phyloP scores from a whole-genome alignment of 495 filamentous ascomycete species.

The Cercophora newfieldiana region DNA sequence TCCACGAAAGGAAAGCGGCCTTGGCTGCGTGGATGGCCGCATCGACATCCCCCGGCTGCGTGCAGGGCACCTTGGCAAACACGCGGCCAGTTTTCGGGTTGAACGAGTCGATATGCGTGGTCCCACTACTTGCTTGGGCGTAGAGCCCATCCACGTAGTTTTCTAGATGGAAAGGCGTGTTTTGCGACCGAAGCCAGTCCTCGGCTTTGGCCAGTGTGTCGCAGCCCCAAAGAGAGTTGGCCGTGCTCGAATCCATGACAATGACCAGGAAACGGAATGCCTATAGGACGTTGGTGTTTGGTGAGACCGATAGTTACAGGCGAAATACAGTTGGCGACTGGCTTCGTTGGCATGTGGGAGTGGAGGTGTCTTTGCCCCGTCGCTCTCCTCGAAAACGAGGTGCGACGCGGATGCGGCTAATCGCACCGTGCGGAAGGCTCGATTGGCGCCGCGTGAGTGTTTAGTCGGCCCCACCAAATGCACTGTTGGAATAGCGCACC shows the following conservation, averaged over 20 bases:
- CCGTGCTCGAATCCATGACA: not conserved
- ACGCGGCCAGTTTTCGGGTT: conserved; percentile 28
- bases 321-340: no score
- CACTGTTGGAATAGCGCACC: not conserved
- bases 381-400: not conserved
- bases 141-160: conserved; percentile 23
- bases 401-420: not conserved
- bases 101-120: conserved; percentile 17
- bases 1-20: conserved; percentile 27
- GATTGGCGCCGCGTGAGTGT: not conserved
- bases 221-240: conserved; percentile 15
- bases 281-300: not conserved
- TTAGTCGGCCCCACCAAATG: not conserved
- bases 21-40: conserved; percentile 24
- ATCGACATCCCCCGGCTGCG: conserved; percentile 17
- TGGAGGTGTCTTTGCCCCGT: not conserved
- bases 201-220: conserved; percentile 24
- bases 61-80: conserved; percentile 21
- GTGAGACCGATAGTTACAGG: no score
- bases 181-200: not conserved
- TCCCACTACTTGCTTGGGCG: not conserved
- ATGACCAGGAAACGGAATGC: not conserved
- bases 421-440: not conserved
- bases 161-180: conserved; percentile 6
- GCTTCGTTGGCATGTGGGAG: not conserved